Percentiles rank a stretch among this genome's conserved stretches.
These are phyloP conservation scores for Eucalyptus marginata DNA, from an alignment of 345 rosid species.

Conservation along the genomic window DNA sequence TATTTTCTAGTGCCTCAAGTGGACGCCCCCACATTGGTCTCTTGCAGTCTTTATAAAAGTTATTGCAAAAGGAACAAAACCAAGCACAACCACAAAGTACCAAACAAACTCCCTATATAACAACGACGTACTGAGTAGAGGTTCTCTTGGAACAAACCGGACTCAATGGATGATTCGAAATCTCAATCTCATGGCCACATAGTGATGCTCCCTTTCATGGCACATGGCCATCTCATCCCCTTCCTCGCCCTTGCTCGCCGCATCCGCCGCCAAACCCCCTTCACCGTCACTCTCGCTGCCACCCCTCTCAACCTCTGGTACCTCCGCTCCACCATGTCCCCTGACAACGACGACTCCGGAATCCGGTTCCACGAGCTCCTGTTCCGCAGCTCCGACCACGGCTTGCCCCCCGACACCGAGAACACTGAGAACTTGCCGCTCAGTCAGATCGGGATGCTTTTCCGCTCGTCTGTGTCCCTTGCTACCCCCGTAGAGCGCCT, in stretches of 20 bases:
- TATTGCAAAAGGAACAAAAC: neutral
- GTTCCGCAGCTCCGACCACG: slow-evolving; percentile 14
- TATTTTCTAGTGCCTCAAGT: too few species aligned
- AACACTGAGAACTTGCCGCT: slow-evolving; percentile 18
- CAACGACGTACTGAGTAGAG: neutral
- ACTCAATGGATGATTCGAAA: neutral
- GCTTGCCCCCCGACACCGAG: slow-evolving; percentile 26
- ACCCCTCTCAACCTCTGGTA: slow-evolving; percentile 23
- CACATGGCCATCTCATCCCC: slow-evolving; percentile 11
- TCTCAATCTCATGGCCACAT: neutral
- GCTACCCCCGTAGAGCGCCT: neutral
- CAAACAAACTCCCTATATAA: neutral
- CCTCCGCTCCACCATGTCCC: slow-evolving; percentile 10
- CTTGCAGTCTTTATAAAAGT: neutral
- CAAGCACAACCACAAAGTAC: neutral
- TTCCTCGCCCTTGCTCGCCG: neutral
- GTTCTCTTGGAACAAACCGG: neutral
- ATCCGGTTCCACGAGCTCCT: slow-evolving; percentile 12
- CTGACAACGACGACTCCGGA: neutral
- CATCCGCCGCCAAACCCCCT: slow-evolving; percentile 10
- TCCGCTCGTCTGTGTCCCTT: neutral
- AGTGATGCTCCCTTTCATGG: slow-evolving; percentile 6
- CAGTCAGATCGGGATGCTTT: neutral
- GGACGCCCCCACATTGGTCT: neutral
- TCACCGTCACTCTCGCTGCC: slow-evolving; percentile 23